A percentile compares a stretch with the other conserved stretches of the same genome.
Conservation (phyloP, 139 green algal genomes). For the Monoraphidium neglectum region DNA sequence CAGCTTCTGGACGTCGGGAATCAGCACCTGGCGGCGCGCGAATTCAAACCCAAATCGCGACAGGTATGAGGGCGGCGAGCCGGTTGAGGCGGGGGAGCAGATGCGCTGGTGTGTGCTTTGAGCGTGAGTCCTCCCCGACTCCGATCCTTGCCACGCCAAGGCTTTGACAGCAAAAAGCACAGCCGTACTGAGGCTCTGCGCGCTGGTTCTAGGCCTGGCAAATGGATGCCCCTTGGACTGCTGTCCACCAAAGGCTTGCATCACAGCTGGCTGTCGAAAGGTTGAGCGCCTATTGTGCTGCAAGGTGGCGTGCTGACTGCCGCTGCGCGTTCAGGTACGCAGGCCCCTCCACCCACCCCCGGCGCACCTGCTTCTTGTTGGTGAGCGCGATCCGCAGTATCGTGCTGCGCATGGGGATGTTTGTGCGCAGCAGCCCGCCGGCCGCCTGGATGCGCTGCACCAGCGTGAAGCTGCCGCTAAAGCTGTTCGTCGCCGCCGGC, state of each 20-base stretch:
- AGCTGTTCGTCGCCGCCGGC: neutral
- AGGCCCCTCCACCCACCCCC: no score
- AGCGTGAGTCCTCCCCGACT: neutral
- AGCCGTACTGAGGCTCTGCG: no score
- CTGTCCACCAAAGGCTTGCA: no score
- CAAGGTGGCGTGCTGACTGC: no score
- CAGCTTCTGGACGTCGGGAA: constrained; percentile 66
- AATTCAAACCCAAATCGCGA: no score
- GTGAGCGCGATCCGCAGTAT: constrained; percentile 61
- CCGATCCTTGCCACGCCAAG: neutral
- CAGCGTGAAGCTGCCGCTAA: constrained; percentile 19
- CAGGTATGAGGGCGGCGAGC: no score
- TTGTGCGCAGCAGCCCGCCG: constrained; percentile 39
- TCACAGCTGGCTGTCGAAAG: no score
- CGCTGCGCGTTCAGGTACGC: no score
- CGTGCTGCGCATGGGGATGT: constrained; percentile 60
- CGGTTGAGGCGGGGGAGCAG: neutral
- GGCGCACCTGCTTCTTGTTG: constrained; percentile 59
- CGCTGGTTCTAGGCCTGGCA: no score
- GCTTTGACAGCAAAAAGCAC: no score
- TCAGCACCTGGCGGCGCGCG: constrained; percentile 49
- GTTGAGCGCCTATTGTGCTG: no score
- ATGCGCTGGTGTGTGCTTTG: neutral
- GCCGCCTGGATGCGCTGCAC: constrained; percentile 35
- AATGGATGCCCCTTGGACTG: no score